phyloP scores from a whole-genome alignment of 768 basidiomycete genomes.

The Imleria badia region DNA sequence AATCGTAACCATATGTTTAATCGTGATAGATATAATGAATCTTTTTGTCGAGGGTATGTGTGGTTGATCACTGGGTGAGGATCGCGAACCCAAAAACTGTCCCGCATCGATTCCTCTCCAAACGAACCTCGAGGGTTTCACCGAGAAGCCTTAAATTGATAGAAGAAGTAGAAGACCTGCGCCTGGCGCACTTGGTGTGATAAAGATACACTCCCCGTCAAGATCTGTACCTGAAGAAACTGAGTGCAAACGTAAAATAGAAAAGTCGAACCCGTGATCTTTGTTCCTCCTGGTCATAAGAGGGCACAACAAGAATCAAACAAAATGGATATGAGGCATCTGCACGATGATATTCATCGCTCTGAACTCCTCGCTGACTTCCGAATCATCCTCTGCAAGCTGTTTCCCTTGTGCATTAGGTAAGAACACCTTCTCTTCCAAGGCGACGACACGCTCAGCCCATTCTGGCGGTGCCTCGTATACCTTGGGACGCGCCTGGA shows the following conservation, averaged over 20 bases:
- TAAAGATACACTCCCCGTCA: too few species aligned
- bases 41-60: constrained; percentile 1
- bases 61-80: background rate
- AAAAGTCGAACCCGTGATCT: background rate
- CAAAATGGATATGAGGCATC: constrained; percentile 12
- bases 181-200: too few species aligned
- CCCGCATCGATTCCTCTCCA: too few species aligned
- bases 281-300: too few species aligned
- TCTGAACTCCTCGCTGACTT: constrained; percentile 10
- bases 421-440: background rate
- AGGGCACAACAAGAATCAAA: background rate
- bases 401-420: constrained; percentile 2
- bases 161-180: too few species aligned
- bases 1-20: constrained; percentile 18
- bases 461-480: constrained; percentile 3
- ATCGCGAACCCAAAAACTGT: background rate
- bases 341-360: constrained; percentile 9
- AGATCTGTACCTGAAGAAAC: too few species aligned
- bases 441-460: background rate
- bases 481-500: constrained; percentile 9
- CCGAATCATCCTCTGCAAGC: background rate
- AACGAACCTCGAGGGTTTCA: too few species aligned
- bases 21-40: constrained; percentile 24
- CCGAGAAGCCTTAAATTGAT: too few species aligned
- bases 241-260: background rate